These are phyloP conservation scores for Yarrowia osloensis DNA, from an alignment of 805 yeast genomes.

Conservation along the genomic window DNA sequence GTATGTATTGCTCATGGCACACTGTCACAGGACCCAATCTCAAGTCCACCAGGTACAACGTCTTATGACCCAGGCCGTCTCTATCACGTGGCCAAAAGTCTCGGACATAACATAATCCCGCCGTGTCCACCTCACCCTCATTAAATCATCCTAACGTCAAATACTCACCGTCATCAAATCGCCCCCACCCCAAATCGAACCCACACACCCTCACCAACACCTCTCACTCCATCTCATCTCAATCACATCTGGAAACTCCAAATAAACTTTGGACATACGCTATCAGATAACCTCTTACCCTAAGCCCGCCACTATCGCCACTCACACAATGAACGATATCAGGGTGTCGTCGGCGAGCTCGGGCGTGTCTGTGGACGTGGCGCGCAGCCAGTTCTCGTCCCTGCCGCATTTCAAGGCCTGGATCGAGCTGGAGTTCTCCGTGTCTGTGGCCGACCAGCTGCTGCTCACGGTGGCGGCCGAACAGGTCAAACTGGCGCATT, in stretches of 20 bases:
- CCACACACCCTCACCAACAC: not conserved
- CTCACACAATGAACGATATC: conserved; percentile 5
- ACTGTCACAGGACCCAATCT: too few species aligned
- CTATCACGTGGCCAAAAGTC: too few species aligned
- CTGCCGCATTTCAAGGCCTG: conserved; percentile 21
- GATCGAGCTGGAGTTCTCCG: conserved; percentile 14
- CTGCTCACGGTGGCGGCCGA: conserved; percentile 2
- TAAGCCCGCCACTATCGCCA: not conserved
- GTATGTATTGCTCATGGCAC: too few species aligned
- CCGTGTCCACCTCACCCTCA: too few species aligned
- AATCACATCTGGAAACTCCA: too few species aligned
- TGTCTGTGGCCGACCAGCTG: conserved; percentile 7
- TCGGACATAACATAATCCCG: too few species aligned
- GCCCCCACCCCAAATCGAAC: not conserved
- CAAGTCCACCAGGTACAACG: too few species aligned
- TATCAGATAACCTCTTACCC: conserved; percentile 5
- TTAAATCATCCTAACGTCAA: too few species aligned
- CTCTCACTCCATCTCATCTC: not conserved
- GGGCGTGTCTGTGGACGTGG: not conserved
- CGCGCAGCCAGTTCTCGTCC: conserved; percentile 17
- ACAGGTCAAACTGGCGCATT: conserved; percentile 10
- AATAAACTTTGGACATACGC: not conserved
- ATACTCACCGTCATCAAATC: too few species aligned
- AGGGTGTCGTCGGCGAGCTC: conserved; percentile 6
- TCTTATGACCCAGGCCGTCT: too few species aligned